Conservation (phyloP, 768 basidiomycete species). For the Panaeolus papilionaceus region DNA sequence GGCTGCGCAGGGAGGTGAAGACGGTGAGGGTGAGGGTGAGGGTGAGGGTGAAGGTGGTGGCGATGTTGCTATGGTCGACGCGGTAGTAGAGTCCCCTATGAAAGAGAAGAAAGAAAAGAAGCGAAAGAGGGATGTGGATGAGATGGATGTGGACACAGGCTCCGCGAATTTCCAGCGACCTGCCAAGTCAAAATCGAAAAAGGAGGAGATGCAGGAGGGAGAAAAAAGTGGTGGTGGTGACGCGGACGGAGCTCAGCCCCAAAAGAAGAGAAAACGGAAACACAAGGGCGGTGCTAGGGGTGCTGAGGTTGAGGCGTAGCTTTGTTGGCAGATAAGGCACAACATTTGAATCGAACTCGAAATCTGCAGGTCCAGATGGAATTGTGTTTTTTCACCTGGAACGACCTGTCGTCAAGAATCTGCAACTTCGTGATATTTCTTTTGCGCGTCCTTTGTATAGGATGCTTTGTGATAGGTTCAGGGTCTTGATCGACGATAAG, state of each 20-base stretch:
- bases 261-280: conserved; percentile 41
- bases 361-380: too few species aligned
- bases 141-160: neutral
- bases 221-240: conserved; percentile 23
- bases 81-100: conserved; percentile 23
- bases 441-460: too few species aligned
- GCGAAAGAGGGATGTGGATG: conserved; percentile 37
- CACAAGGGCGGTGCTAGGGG: conserved; percentile 31
- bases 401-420: too few species aligned
- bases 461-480: too few species aligned
- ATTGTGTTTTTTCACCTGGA: too few species aligned
- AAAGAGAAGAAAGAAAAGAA: neutral
- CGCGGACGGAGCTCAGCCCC: conserved; percentile 22
- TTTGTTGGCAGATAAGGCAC: neutral
- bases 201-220: conserved; percentile 18
- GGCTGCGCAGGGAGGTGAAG: conserved; percentile 34
- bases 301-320: neutral
- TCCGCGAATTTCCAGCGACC: neutral
- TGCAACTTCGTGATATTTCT: too few species aligned
- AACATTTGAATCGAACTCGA: too few species aligned
- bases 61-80: conserved; percentile 36
- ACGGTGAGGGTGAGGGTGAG: neutral
- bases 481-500: too few species aligned
- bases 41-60: conserved; percentile 25
- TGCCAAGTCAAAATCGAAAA: conserved; percentile 50